Conservation (phyloP, 805 yeast species). For the Candida multigemmis region DNA sequence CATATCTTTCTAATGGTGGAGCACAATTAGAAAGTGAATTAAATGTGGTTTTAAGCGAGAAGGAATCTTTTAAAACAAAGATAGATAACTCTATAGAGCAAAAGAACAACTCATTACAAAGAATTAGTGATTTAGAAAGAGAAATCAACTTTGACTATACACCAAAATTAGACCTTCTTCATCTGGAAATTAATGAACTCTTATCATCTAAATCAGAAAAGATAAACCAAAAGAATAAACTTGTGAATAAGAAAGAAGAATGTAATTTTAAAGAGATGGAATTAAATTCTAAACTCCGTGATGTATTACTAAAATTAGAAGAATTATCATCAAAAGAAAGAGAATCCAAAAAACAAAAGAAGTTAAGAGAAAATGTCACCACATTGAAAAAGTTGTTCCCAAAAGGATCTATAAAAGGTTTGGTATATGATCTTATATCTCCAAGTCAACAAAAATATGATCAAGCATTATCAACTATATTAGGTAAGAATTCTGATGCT, state of each 20-base stretch:
- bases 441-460: slow-evolving; percentile 71
- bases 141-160: slow-evolving; percentile 23
- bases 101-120: slow-evolving; percentile 25
- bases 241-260: slow-evolving; percentile 27
- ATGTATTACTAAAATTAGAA: slow-evolving; percentile 50
- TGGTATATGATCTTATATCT: slow-evolving; percentile 69
- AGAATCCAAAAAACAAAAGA: slow-evolving; percentile 63
- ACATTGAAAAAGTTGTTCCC: slow-evolving; percentile 68
- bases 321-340: slow-evolving; percentile 70
- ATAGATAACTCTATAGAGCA: slow-evolving; percentile 16
- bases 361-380: slow-evolving; percentile 63
- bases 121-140: slow-evolving; percentile 30
- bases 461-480: slow-evolving; percentile 61
- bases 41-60: slow-evolving; percentile 31
- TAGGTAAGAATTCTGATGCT: slow-evolving; percentile 77
- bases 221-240: slow-evolving; percentile 11
- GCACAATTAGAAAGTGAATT: slow-evolving; percentile 47
- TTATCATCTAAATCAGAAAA: slow-evolving; percentile 18
- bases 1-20: slow-evolving; percentile 48
- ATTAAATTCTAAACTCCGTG: slow-evolving; percentile 55
- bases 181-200: slow-evolving; percentile 20
- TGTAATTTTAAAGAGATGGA: slow-evolving; percentile 42
- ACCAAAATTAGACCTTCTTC: slow-evolving; percentile 20
- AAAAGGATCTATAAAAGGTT: slow-evolving; percentile 65
- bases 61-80: slow-evolving; percentile 27